These are phyloP conservation scores for Ophiocytium majus DNA, from an alignment of 352 stramenopile species.

Conservation along the genomic window DNA sequence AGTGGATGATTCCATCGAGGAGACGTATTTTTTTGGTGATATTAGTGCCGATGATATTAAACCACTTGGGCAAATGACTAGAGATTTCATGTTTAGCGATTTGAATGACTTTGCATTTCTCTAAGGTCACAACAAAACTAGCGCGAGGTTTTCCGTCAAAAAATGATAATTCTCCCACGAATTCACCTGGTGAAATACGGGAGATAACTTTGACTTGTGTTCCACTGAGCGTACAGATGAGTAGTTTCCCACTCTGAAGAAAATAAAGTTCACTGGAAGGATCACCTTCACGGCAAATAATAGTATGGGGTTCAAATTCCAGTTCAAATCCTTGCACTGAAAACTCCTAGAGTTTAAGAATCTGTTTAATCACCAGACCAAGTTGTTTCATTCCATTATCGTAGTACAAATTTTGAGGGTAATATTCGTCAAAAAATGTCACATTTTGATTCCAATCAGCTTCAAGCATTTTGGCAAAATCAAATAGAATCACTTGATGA, in stretches of 20 bases:
- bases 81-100: conserved; percentile 17
- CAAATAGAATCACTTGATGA: background rate
- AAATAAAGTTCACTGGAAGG: background rate
- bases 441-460: background rate
- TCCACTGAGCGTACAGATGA: background rate
- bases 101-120: background rate
- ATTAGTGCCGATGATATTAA: background rate
- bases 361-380: conserved; percentile 1
- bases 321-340: background rate
- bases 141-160: background rate
- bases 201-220: background rate
- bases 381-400: conserved; percentile 2
- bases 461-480: conserved; percentile 4
- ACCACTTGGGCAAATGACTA: background rate
- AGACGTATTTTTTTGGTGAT: background rate
- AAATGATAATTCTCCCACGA: conserved; percentile 8
- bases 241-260: background rate
- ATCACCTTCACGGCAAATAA: conserved; percentile 12
- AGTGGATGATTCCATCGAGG: conserved; percentile 1
- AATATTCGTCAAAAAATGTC: conserved; percentile 5
- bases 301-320: background rate
- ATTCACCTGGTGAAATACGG: background rate
- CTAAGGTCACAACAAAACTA: background rate
- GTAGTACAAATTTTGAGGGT: conserved; percentile 8
- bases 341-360: conserved; percentile 14